These are phyloP conservation scores for Sungouiozyma ichnusensis DNA, from an alignment of 805 yeast species.

Conservation along the genomic window DNA sequence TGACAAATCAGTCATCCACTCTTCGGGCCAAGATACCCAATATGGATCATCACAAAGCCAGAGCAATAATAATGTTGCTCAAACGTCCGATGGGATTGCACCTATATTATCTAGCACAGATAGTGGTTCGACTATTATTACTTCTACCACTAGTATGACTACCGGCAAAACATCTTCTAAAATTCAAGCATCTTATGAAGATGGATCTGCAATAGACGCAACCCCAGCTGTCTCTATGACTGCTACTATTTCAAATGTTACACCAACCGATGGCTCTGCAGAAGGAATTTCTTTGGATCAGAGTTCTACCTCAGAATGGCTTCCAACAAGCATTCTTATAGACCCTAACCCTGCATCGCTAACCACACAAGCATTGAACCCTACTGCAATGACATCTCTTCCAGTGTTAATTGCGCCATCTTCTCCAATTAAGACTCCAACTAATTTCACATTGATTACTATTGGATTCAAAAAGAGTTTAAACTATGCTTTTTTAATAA, in stretches of 20 bases:
- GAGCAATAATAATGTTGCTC: background rate
- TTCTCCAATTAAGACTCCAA: slow-evolving; percentile 27
- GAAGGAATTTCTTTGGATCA: too few relatives aligned
- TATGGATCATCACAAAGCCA: background rate
- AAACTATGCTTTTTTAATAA: slow-evolving; percentile 80
- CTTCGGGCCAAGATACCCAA: background rate
- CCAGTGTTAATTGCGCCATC: slow-evolving; percentile 33
- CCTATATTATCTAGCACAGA: too few relatives aligned
- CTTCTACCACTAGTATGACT: background rate
- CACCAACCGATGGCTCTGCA: background rate
- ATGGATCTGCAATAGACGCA: too few relatives aligned
- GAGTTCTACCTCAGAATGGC: slow-evolving; percentile 9
- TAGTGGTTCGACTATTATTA: background rate
- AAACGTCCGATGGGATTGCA: too few relatives aligned
- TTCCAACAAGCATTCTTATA: slow-evolving; percentile 27
- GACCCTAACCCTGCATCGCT: slow-evolving; percentile 30
- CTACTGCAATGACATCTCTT: slow-evolving; percentile 29
- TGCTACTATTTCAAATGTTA: too few relatives aligned
- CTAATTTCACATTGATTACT: slow-evolving; percentile 20
- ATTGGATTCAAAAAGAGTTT: slow-evolving; percentile 54
- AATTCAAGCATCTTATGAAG: background rate
- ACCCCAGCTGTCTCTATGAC: background rate
- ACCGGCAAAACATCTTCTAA: background rate
- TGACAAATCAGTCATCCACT: background rate
- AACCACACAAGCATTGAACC: slow-evolving; percentile 3